Evolutionary conservation across 306 rosid species (phyloP).

Genomic region (Carpinus fangiana): DNA sequence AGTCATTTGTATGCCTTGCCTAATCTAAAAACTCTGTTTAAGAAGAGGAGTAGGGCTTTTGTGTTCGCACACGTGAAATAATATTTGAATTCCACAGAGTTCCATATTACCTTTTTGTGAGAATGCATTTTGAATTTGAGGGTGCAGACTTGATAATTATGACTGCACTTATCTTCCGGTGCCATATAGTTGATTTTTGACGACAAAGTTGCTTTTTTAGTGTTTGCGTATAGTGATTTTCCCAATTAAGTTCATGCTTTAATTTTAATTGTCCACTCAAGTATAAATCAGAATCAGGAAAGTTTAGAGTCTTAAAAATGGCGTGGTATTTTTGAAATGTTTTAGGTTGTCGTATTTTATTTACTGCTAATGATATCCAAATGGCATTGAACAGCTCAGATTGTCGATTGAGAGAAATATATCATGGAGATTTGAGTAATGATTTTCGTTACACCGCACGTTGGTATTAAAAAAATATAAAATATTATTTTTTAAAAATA

Average conservation of each 20-base stretch:
- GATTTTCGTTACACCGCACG: too few species aligned
- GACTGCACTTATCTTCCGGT: too few species aligned
- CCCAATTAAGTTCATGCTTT: neutral
- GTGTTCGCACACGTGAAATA: neutral
- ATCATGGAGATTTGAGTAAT: too few species aligned
- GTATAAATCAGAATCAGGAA: neutral
- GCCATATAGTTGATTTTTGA: too few species aligned
- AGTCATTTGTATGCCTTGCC: too few species aligned
- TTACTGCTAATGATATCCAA: neutral
- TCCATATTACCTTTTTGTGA: neutral
- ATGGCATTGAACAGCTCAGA: conserved; percentile 5
- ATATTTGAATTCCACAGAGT: neutral
- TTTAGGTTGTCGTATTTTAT: neutral
- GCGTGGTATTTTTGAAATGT: neutral
- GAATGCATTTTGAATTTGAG: neutral
- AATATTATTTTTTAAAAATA: too few species aligned
- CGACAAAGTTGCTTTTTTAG: neutral
- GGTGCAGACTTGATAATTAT: neutral
- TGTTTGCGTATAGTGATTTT: neutral
- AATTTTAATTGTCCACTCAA: too few species aligned
- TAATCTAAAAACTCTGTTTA: too few species aligned
- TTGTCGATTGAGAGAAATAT: too few species aligned
- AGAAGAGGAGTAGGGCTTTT: neutral
- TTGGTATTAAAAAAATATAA: too few species aligned
- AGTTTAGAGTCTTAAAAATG: neutral